Evolutionary conservation across 2,329 filamentous ascomycete genomes (phyloP).

Genomic region (Fusarium sororula): DNA sequence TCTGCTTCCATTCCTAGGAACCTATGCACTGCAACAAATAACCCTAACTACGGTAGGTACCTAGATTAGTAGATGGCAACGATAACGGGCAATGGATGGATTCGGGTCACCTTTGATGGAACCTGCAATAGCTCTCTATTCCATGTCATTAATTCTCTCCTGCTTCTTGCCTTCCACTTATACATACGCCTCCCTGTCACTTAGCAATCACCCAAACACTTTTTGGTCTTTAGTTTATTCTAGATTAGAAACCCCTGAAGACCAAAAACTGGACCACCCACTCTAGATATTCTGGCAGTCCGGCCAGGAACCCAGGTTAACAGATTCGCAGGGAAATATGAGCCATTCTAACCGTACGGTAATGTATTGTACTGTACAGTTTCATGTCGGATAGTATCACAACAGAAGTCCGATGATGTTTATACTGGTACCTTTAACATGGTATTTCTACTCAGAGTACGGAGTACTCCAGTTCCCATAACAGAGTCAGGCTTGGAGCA

Average conservation of each 20-base stretch:
- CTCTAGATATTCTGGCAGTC: constrained; percentile 9
- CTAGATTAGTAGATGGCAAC: neutral
- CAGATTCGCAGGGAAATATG: constrained; percentile 23
- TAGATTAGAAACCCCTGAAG: constrained; percentile 28
- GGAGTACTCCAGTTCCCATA: constrained; percentile 5
- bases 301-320: neutral
- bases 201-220: neutral
- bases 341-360: neutral
- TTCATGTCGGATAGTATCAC: constrained; percentile 11
- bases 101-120: constrained; percentile 11
- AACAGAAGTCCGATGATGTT: constrained; percentile 23
- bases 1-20: neutral
- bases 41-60: neutral
- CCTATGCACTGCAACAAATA: neutral
- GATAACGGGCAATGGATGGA: constrained; percentile 13
- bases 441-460: neutral
- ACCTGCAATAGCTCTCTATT: constrained; percentile 22
- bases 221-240: constrained; percentile 13
- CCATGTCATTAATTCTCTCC: constrained; percentile 30
- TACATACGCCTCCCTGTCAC: constrained; percentile 13
- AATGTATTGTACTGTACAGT: constrained; percentile 10
- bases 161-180: constrained; percentile 7
- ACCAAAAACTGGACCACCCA: constrained; percentile 29
- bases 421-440: constrained; percentile 8
- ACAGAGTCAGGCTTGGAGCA: constrained; percentile 14